A percentile compares a stretch with the other conserved stretches of the same genome.
phyloP scores from a whole-genome alignment of 2,329 filamentous ascomycete genomes.

The Gliomastix tumulicola region DNA sequence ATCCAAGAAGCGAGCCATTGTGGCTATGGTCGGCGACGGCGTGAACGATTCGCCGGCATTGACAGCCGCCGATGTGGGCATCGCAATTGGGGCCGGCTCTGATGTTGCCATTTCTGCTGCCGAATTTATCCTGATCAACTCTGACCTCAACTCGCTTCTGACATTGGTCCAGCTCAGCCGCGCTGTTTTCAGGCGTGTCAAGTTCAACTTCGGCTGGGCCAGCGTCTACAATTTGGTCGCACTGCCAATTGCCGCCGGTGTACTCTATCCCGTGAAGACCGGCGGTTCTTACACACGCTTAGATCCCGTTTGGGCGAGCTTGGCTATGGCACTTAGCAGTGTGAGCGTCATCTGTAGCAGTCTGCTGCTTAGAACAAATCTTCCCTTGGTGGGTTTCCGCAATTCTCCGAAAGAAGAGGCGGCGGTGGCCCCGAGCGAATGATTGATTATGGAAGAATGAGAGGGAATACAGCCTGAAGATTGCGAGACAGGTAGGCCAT shows the following conservation, averaged over 20 bases:
- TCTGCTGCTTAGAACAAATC: constrained; percentile 40
- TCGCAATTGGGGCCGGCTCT: constrained; percentile 61
- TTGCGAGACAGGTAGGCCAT: too few species aligned
- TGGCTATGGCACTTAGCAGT: constrained; percentile 62
- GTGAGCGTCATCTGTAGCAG: constrained; percentile 57
- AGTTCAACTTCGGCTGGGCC: constrained; percentile 64
- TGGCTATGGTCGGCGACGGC: constrained; percentile 66
- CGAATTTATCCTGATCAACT: constrained; percentile 55
- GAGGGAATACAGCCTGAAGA: too few species aligned
- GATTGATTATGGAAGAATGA: too few species aligned
- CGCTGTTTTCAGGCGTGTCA: constrained; percentile 56
- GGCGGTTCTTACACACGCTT: constrained; percentile 27
- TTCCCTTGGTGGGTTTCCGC: constrained; percentile 31
- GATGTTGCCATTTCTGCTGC: constrained; percentile 62
- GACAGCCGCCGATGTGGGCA: constrained; percentile 58
- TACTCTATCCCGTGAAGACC: constrained; percentile 50
- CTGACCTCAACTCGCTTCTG: constrained; percentile 50
- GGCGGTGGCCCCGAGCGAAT: too few species aligned
- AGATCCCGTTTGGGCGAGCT: constrained; percentile 28
- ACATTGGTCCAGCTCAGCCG: constrained; percentile 52
- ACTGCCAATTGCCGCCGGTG: constrained; percentile 59
- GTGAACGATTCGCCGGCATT: constrained; percentile 66
- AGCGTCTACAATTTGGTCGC: constrained; percentile 58
- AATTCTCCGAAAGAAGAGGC: too few species aligned
- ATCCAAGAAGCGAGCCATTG: constrained; percentile 30